phyloP scores from a whole-genome alignment of 805 yeast species.

The Metschnikowia anglica region DNA sequence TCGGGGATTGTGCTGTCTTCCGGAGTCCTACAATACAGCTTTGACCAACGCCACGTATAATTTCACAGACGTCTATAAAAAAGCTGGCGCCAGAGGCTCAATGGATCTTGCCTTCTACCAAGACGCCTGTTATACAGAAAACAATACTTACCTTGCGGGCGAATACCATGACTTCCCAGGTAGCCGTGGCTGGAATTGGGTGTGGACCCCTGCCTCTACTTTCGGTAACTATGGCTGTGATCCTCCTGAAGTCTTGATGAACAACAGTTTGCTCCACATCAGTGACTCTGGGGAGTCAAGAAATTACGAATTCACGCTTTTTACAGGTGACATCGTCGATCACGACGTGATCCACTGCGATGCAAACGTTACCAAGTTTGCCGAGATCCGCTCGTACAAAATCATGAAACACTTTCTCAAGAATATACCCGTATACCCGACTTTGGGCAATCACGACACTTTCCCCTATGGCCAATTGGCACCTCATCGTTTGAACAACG shows the following conservation, averaged over 20 bases:
- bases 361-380: conserved; percentile 63
- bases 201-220: conserved; percentile 53
- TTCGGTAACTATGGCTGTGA: conserved; percentile 67
- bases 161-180: conserved; percentile 34
- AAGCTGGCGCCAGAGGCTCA: conserved; percentile 14
- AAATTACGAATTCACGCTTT: conserved; percentile 58
- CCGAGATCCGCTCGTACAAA: conserved; percentile 68
- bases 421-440: conserved; percentile 57
- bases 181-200: conserved; percentile 29
- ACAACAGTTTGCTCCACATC: conserved; percentile 52
- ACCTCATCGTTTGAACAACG: conserved; percentile 31
- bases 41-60: conserved; percentile 26
- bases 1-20: conserved; percentile 59
- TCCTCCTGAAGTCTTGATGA: conserved; percentile 60
- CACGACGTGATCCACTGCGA: conserved; percentile 56
- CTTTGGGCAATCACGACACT: conserved; percentile 70
- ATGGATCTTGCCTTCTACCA: conserved; percentile 30
- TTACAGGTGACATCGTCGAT: conserved; percentile 75
- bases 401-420: conserved; percentile 54
- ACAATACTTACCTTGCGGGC: conserved; percentile 30
- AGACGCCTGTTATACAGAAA: conserved; percentile 29
- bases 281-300: conserved; percentile 31
- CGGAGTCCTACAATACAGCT: conserved; percentile 42
- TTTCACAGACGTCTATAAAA: conserved; percentile 30
- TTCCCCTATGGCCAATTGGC: conserved; percentile 73